These are phyloP conservation scores for Suhomyces sp. DNA, from an alignment of 805 yeast species.

Conservation along the genomic window DNA sequence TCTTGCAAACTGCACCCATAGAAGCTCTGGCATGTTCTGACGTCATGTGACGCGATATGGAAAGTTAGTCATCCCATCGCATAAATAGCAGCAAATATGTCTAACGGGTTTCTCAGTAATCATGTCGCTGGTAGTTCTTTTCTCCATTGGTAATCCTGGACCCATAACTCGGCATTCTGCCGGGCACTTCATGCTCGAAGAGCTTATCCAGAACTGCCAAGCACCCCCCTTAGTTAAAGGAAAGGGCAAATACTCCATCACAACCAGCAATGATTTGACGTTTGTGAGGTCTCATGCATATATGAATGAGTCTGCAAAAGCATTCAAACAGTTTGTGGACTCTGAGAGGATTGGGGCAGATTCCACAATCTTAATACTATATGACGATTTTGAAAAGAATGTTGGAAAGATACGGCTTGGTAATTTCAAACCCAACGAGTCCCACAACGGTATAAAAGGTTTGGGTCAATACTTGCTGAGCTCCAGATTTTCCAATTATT, in stretches of 20 bases:
- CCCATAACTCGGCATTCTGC: constrained; percentile 37
- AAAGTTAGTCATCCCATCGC: background rate
- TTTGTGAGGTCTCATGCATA: constrained; percentile 37
- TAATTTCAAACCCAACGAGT: constrained; percentile 32
- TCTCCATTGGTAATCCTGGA: constrained; percentile 43
- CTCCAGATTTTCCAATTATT: constrained; percentile 10
- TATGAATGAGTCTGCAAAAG: constrained; percentile 40
- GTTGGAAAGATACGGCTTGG: constrained; percentile 29
- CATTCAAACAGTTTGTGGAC: constrained; percentile 23
- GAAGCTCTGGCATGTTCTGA: background rate
- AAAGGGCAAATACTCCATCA: constrained; percentile 27
- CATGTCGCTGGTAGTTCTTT: constrained; percentile 14
- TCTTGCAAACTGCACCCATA: background rate
- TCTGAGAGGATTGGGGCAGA: constrained; percentile 13
- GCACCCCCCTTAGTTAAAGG: constrained; percentile 27
- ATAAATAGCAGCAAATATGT: background rate
- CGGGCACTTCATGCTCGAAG: constrained; percentile 34
- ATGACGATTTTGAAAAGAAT: constrained; percentile 38
- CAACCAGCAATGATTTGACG: constrained; percentile 16
- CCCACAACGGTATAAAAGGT: constrained; percentile 39
- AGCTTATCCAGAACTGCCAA: constrained; percentile 22
- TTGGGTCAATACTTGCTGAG: constrained; percentile 7
- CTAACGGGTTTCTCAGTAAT: background rate
- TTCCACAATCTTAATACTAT: constrained; percentile 22
- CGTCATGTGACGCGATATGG: background rate